These are phyloP conservation scores for Casuarina cunninghamiana DNA, from an alignment of 306 rosid species.

Conservation along the genomic window DNA sequence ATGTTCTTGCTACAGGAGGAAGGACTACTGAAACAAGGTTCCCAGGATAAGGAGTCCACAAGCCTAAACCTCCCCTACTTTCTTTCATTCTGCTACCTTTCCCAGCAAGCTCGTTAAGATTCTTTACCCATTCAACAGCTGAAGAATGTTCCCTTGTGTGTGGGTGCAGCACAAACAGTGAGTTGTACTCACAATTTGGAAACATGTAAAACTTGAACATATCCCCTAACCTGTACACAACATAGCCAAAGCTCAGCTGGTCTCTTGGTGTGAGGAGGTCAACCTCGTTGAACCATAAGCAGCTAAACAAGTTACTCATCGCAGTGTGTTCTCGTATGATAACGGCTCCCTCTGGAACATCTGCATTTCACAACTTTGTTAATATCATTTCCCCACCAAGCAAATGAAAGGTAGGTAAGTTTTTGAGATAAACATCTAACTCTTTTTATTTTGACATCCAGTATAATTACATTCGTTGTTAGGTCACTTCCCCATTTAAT, in stretches of 20 bases:
- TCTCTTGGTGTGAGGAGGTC: conserved; percentile 97
- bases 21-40: conserved; percentile 68
- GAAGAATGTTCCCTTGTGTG: conserved; percentile 99
- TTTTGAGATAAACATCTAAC: background rate
- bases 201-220: conserved; percentile 77
- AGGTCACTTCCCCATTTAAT: background rate
- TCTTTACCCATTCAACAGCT: conserved; percentile 92
- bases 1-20: conserved; percentile 70
- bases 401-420: background rate
- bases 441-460: background rate
- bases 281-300: conserved; percentile 98
- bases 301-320: conserved; percentile 83
- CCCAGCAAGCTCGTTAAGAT: conserved; percentile 60
- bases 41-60: conserved; percentile 89
- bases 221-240: conserved; percentile 73
- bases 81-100: conserved; percentile 59
- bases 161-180: conserved; percentile 93
- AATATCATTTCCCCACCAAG: background rate
- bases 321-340: conserved; percentile 81
- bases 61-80: conserved; percentile 87
- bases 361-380: conserved; percentile 46
- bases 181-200: conserved; percentile 91
- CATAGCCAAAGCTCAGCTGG: conserved; percentile 96
- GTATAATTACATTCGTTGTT: background rate
- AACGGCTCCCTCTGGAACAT: conserved; percentile 97